Base-by-base conservation (phyloP, 208 protist species). In the Acanthamoeba castellanii region DNA sequence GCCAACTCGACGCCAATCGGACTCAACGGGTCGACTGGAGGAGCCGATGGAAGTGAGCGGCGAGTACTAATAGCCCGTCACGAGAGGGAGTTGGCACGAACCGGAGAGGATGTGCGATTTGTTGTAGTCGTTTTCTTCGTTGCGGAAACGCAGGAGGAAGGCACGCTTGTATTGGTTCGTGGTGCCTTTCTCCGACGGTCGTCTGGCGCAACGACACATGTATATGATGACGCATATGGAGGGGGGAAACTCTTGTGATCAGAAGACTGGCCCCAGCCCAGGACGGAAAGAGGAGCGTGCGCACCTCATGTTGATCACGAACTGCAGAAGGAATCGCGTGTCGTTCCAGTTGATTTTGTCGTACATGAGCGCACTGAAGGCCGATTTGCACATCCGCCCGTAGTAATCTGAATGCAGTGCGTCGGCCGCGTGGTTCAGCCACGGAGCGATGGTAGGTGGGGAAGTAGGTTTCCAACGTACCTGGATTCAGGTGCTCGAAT, bases 341-440 rank as follows among this genome's bases (percentile, higher is more conserved):
- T 81, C 72, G 72, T 81, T 81, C 72, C 72, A 81, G 42, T 81
- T 81, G 72, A 81, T 81, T 13, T 81, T 81, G 42, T 81, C 72
- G 14, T 81, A 81, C 72, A 81, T 81, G 32, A 81, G 14, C 42
- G 72, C 72, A 52, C 72, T n/a, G 42, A 50, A 81, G 4, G 34
- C 72, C 14, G 72, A 81, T 47, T 81, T 81, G 42, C 72, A 27
- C 22, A 81, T 2, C 42, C 72, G 72, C 20, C 32, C 72, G 72
- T 81, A 81, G 72, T 81, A 81, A 34, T 81, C 72, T 81, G 30
- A 1, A 45, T 45, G 25, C 8, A 37, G 7, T 27, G n/a, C n/a
- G n/a, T n/a, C n/a, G n/a, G n/a, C n/a, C n/a, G n/a, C n/a, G n/a
- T n/a, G n/a, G n/a, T n/a, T n/a, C n/a, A n/a, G n/a, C n/a, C n/a